Evolutionary conservation across 1,139 yeast genomes (phyloP).

Genomic region (Spencermartinsiella ligniputridi): DNA sequence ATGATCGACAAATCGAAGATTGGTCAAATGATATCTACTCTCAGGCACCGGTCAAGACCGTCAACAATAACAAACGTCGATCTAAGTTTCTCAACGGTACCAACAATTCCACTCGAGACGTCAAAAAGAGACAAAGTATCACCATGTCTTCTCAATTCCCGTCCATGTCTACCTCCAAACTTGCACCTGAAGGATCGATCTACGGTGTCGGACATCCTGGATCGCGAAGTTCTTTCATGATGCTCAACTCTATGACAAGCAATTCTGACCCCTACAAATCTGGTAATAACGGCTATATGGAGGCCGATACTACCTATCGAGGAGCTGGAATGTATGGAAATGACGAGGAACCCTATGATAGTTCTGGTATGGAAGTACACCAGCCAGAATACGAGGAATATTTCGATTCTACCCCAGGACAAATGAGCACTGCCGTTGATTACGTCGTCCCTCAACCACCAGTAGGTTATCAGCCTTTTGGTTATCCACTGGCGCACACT

Average conservation of each 20-base stretch:
- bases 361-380: not conserved
- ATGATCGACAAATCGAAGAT: conserved; percentile 63
- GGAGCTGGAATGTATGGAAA: conserved; percentile 20
- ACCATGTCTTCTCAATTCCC: conserved; percentile 38
- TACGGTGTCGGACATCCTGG: conserved; percentile 23
- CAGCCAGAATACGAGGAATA: conserved; percentile 16
- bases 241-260: conserved; percentile 14
- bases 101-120: conserved; percentile 5
- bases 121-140: conserved; percentile 24
- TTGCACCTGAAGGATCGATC: conserved; percentile 33
- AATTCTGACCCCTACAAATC: conserved; percentile 17
- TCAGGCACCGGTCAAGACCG: conserved; percentile 50
- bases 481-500: conserved; percentile 81
- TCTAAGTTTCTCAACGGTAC: conserved; percentile 20
- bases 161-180: conserved; percentile 31
- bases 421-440: conserved; percentile 43
- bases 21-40: conserved; percentile 63
- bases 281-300: conserved; percentile 16
- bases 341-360: conserved; percentile 15
- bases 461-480: conserved; percentile 79
- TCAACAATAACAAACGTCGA: conserved; percentile 21
- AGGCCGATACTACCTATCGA: conserved; percentile 27
- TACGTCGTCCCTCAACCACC: conserved; percentile 90
- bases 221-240: conserved; percentile 28
- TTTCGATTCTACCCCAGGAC: conserved; percentile 9